These are phyloP conservation scores for Blastobotrys attinorum DNA, from an alignment of 805 yeast genomes.

Conservation along the genomic window DNA sequence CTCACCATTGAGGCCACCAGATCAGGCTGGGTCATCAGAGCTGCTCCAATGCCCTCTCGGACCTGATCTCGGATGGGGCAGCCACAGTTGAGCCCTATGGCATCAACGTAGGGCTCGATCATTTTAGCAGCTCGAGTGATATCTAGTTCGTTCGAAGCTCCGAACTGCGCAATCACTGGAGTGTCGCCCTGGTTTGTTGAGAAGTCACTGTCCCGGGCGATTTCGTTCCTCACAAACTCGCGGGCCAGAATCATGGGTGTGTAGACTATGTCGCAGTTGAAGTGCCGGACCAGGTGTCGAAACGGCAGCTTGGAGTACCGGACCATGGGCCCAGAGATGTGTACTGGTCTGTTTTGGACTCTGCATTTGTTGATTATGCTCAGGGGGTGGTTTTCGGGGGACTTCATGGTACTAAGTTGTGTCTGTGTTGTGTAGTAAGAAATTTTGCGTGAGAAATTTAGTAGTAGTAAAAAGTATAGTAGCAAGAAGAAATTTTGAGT, in stretches of 20 bases:
- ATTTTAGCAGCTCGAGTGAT: slow-evolving; percentile 74
- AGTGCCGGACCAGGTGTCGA: slow-evolving; percentile 67
- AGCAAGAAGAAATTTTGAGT: no score
- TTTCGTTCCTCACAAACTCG: slow-evolving; percentile 79
- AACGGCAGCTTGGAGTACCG: slow-evolving; percentile 92
- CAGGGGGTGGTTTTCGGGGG: slow-evolving; percentile 45
- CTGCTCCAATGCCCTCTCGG: slow-evolving; percentile 95
- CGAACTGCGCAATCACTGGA: slow-evolving; percentile 81
- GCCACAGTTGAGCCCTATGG: slow-evolving; percentile 92
- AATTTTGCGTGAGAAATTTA: no score
- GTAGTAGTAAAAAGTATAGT: no score
- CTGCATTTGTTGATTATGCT: slow-evolving; percentile 42
- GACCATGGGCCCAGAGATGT: slow-evolving; percentile 92
- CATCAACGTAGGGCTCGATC: slow-evolving; percentile 89
- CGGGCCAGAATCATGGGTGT: slow-evolving; percentile 96
- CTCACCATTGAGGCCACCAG: slow-evolving; percentile 75
- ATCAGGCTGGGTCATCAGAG: slow-evolving; percentile 78
- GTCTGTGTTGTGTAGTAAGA: not conserved
- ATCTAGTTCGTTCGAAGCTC: slow-evolving; percentile 78
- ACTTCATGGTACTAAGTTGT: no score
- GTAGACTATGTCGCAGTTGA: slow-evolving; percentile 74
- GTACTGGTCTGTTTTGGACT: slow-evolving; percentile 45
- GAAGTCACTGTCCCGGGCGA: slow-evolving; percentile 80
- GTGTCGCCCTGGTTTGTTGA: slow-evolving; percentile 65
- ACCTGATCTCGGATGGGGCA: slow-evolving; percentile 95